Evolutionary conservation across 148 eudicot species (phyloP), one percentile per base, ranked within the genome.

Genomic region (Persicaria maculosa): DNA sequence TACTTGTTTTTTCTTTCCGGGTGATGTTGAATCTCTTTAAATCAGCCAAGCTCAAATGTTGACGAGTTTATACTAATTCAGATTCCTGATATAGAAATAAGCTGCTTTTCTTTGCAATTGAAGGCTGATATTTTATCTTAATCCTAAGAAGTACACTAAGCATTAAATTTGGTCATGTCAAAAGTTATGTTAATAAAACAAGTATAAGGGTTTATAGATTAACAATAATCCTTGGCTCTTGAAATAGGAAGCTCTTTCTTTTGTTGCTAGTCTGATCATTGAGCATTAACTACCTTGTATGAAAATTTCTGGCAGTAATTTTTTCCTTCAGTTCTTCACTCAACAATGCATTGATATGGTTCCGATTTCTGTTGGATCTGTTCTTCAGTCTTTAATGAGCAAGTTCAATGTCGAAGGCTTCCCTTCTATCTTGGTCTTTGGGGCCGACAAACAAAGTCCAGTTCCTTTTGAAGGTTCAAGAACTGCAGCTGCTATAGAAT

Each of bases 371-470:
- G 19, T 48, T 17, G 67, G 31, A 62, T 46, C 44, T 84, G 9
- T 71, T 73, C 77, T 57, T 64, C 91, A 95, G 98, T 90, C 97
- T 69, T 79, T 95, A 74, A 88, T 88, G 95, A 82, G 98, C 95
- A 91, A 89, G 86, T 94, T 85, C 78, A 88, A 85, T 47, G 97
- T 91, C 54, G 82, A 94, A 89, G 93, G 97, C 54, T 94, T 94
- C 76, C 98, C 98, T 16, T 86, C 95, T 50, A 91, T 94, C 73
- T 64, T 91, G 79, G 95, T 94, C 80, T 94, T 94, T 79, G 98
- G 98, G 57, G 97, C 95, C 11, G 98, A 94, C 85, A 94, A 94
- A 90, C 90, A 87, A 14, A 86, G 87, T 75, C 98, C 98, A 44
- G 45, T 78, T 43, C 86, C 89, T 43, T 91, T 85, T 68, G 97